A percentile compares a stretch with the other conserved stretches of the same genome.
Conservation (phyloP, 1,284 basidiomycete genomes). For the Leccinum angustisporum region DNA sequence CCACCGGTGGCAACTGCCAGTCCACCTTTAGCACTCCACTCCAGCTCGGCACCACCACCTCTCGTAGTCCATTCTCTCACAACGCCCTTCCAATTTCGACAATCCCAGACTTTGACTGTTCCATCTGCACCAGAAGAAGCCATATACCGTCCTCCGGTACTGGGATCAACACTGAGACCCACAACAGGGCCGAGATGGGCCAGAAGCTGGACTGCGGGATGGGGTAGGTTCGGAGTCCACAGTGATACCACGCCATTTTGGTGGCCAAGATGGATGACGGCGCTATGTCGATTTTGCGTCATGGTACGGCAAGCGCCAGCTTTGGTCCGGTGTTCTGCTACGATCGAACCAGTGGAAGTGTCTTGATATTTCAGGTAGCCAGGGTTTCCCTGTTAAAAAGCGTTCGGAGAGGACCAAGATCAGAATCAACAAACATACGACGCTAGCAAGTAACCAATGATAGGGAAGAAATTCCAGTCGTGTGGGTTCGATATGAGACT, state of each 20-base stretch:
- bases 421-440: constrained; percentile 50
- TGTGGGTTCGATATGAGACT: constrained; percentile 87
- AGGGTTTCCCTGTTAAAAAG: constrained; percentile 20
- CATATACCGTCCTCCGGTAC: constrained; percentile 84
- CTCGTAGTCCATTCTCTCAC: constrained; percentile 81
- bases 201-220: constrained; percentile 88
- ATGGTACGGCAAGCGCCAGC: constrained; percentile 86
- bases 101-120: constrained; percentile 94
- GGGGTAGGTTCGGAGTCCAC: constrained; percentile 94
- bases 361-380: constrained; percentile 98
- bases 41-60: constrained; percentile 59
- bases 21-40: constrained; percentile 82
- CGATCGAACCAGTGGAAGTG: constrained; percentile 87
- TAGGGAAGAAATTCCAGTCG: constrained; percentile 93
- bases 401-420: neutral
- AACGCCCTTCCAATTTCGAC: constrained; percentile 88
- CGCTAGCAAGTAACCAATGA: constrained; percentile 89
- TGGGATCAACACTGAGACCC: constrained; percentile 82
- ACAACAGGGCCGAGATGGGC: constrained; percentile 90
- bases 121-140: constrained; percentile 89
- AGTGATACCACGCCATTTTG: constrained; percentile 90
- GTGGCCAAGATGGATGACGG: constrained; percentile 93
- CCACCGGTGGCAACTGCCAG: constrained; percentile 82
- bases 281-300: constrained; percentile 90
- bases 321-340: constrained; percentile 89